Base-by-base conservation (phyloP, 495 filamentous ascomycete genomes). In the Apiosordaria backusii region DNA sequence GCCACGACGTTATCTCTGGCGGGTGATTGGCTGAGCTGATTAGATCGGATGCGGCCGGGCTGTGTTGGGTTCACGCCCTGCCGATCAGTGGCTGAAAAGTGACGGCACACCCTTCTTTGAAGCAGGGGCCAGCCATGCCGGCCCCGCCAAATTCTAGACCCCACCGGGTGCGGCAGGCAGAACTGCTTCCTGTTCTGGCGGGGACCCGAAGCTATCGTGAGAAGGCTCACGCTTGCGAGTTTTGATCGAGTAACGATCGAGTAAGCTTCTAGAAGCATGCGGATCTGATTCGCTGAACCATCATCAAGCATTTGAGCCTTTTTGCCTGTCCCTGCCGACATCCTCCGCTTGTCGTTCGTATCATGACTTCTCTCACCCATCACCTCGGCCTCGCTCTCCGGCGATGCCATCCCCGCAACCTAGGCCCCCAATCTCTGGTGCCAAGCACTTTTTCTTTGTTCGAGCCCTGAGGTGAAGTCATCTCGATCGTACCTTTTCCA, bases 161-260 rank as follows among this genome's bases (percentile, higher is more conserved):
- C 35, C 35, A 45, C 35, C 35, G 35, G 35, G 35, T 45, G 4
- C 35, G 35, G 35, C 35, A 45, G 35, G 35, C 35, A 45, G 35
- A 45, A 7, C 35, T 35, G 15, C 61, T 70, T 68, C 70, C 68
- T 52, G 64, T 68, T 68, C 69, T 57, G 65, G 68, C 67, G 25
- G 60, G 60, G 61, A 66, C 50, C 40, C 62, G 67, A 72, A 60
- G 67, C 67, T 70, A 70, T 75, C 66, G 66, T 60, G 68, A 65
- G 18, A 27, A 9, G 5, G 22, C 26, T 6, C 22, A 29, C 10
- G 3, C 5, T 15, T 53, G 67, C 16, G 70, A 71, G 72, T 77
- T 77, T 75, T 68, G 29, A 76, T 77, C 74, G 75, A 77, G 75
- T 77, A 77, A 77, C 61, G 27, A 70, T 75, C 73, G 72, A 74